Base-by-base conservation (phyloP, 805 yeast genomes). In the Candida koratica region DNA sequence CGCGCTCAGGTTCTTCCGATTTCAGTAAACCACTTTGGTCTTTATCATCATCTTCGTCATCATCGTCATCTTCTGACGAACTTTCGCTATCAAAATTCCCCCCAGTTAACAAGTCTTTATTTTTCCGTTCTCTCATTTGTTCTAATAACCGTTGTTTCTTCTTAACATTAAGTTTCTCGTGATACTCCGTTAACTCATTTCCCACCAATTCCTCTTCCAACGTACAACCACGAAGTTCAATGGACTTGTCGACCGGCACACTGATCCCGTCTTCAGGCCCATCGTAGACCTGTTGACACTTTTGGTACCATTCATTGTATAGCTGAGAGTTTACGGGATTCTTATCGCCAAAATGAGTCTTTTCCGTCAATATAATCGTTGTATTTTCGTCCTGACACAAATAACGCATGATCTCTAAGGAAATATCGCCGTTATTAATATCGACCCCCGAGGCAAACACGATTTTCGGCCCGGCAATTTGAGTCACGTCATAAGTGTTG, bases 361-460 rank as follows among this genome's bases (percentile, higher is more conserved):
- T 68, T 45, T 87, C 95, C 0, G 96, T 87, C 37, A 93, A 53
- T 1, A 93, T 63, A 1, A 89, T 69, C 0, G 94, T 79, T 1
- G 84, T 78, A 37, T 74, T 75, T 17, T 78, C 82, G 44, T 75
- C 79, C 9, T 67, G 67, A 49, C 93, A 81, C 13, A 88, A 59
- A 37, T 59, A 71, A 41, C 55, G 71, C 35, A 75, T 65, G 19
- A 66, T 75, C 31, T 72, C 71, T 24, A 75, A 65, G 0, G 85
- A 66, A 15, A 73, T 61, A 4, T 80, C 73, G 2, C 95, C 96
- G 28, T 67, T 70, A 30, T 75, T 76, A 24, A 83, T 53, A 32
- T 78, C 79, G 15, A 72, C 67, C 9, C 86, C 89, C 1, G 90
- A 76, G 13, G 86, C 82, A 43, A 90, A 79, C 3, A 89, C 81